phyloP scores from a whole-genome alignment of 2,329 filamentous ascomycete species.

The Colletotrichum sp. region DNA sequence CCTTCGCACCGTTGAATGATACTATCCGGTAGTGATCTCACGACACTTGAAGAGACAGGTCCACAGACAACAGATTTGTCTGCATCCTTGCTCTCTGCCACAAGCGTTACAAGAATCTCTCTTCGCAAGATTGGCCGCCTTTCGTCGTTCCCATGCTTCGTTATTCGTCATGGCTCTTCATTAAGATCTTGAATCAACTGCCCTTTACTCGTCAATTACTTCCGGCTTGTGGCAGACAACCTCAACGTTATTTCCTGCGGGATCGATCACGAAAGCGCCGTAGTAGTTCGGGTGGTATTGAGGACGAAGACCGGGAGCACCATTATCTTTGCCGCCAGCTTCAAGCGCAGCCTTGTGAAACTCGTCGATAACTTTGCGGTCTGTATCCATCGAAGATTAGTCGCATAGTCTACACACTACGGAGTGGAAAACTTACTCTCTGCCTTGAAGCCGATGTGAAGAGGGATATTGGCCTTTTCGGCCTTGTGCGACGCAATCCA shows the following conservation, averaged over 20 bases:
- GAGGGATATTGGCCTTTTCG: conserved; percentile 20
- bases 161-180: not conserved
- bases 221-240: conserved; percentile 35
- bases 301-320: conserved; percentile 47
- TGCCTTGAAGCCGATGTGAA: conserved; percentile 36
- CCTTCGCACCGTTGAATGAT: not conserved
- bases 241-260: conserved; percentile 59
- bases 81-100: not conserved
- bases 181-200: not conserved
- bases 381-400: conserved; percentile 26
- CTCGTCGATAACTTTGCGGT: conserved; percentile 44
- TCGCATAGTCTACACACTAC: rapidly evolving
- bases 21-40: not conserved
- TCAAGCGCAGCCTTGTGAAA: conserved; percentile 46
- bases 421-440: conserved; percentile 26
- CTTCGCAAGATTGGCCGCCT: not conserved
- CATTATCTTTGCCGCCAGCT: conserved; percentile 53
- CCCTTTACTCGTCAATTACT: not conserved
- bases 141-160: not conserved
- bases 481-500: conserved; percentile 26
- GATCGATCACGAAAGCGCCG: conserved; percentile 54
- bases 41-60: not conserved
- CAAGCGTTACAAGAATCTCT: too few species aligned
- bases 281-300: conserved; percentile 54
- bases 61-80: not conserved